Evolutionary conservation across 768 basidiomycete species (phyloP), one percentile per base, ranked within the genome.

Genomic region (Lactarius indigo): DNA sequence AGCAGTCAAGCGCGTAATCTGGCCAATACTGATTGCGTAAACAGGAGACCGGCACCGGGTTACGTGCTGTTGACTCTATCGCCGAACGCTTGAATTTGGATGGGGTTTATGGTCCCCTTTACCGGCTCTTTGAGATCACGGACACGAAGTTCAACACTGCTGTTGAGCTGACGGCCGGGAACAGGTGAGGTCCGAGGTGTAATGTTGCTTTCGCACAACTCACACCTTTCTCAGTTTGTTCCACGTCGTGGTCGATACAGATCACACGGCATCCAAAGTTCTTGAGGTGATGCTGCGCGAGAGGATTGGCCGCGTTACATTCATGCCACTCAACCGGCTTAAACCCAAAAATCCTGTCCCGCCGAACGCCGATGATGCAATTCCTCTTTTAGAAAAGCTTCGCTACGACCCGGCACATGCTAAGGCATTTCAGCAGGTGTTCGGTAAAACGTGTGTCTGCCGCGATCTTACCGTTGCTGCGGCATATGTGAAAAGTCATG

Each of bases 241-340:
- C 80, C 96, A 99, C 72, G 90, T 98, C 47, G 96, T 98, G 1
- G 96, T 98, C 66, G 96, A 99, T 75, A 91, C 84, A n/a, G 97
- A 98, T 73, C 90, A 89, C 52, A 98, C 95, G 0, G 97, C 95
- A 1, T 88, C 88, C 2, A 87, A 85, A 73, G 88, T 98, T n/a
- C 85, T 99, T 15, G 92, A 97, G 23, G 81, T 90, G 70, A 98
- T 99, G 96, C 80, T 95, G 72, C 88, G 88, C 73, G 95, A 98
- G 75, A 93, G 91, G 75, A 91, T 87, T 13, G 97, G 96, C 2
- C 88, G 97, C 59, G 92, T 99, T 9, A 99, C 97, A 0, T 98
- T 98, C 79, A 96, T 99, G 90, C 97, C 97, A 23, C 84, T 99
- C 47, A 98, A 98, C 76, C 90, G 97, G 17, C 86, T 99, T 65